These are phyloP conservation scores for Dichomitus squalens DNA, from an alignment of 1,284 basidiomycete genomes.

Conservation along the genomic window DNA sequence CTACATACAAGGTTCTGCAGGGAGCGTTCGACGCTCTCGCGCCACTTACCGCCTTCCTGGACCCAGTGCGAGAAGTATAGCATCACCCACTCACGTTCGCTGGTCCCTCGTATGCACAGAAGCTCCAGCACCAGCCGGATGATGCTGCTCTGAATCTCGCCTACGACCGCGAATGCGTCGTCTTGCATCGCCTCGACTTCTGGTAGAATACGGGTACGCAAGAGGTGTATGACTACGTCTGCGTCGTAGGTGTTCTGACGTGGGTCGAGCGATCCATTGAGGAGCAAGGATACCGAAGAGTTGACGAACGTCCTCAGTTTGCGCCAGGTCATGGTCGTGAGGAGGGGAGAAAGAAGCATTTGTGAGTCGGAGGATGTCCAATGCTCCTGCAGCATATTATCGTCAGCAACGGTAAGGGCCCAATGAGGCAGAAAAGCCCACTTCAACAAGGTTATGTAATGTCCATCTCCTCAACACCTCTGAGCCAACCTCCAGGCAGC, in stretches of 20 bases:
- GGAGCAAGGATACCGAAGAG: slow-evolving; percentile 40
- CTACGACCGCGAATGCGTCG: slow-evolving; percentile 24
- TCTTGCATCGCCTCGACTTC: slow-evolving; percentile 44
- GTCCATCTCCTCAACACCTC: slow-evolving; percentile 34
- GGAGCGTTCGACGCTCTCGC: slow-evolving; percentile 42
- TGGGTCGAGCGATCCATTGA: slow-evolving; percentile 19
- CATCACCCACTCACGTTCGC: slow-evolving; percentile 31
- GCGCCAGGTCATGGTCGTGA: slow-evolving; percentile 37
- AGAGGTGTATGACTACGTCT: slow-evolving; percentile 41
- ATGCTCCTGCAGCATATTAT: slow-evolving; percentile 40
- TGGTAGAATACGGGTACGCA: slow-evolving; percentile 51
- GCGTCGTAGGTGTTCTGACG: slow-evolving; percentile 27
- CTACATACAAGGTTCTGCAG: slow-evolving; percentile 44
- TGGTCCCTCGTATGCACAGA: slow-evolving; percentile 37
- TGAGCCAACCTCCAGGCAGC: slow-evolving; percentile 39
- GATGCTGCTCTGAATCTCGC: slow-evolving; percentile 28
- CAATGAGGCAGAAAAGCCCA: slow-evolving; percentile 11
- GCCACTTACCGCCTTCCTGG: slow-evolving; percentile 42
- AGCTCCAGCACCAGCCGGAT: slow-evolving; percentile 46
- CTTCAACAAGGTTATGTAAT: slow-evolving; percentile 35
- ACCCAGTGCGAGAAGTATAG: slow-evolving; percentile 46
- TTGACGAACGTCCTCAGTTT: slow-evolving; percentile 43
- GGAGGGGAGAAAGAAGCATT: slow-evolving; percentile 30
- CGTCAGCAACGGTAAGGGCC: background rate
- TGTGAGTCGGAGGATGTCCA: slow-evolving; percentile 45